phyloP scores from a whole-genome alignment of 1,139 yeast genomes.

The Suhomyces atakaporum region DNA sequence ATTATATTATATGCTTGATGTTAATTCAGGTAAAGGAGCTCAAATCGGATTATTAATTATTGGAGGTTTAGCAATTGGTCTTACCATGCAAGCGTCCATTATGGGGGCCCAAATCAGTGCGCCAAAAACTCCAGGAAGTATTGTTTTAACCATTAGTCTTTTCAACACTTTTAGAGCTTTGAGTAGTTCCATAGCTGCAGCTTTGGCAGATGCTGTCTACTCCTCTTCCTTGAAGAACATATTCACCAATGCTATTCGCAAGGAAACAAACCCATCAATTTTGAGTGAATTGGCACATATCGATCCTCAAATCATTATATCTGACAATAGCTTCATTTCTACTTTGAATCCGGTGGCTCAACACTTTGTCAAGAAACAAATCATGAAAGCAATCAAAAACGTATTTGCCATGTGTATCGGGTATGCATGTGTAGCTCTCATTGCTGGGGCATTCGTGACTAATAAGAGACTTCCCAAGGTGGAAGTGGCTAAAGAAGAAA shows the following conservation, averaged over 20 bases:
- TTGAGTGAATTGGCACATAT: slow-evolving; percentile 6
- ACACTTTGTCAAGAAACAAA: slow-evolving; percentile 28
- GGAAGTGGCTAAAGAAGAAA: no score
- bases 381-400: slow-evolving; percentile 33
- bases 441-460: slow-evolving; percentile 8
- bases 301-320: slow-evolving; percentile 1
- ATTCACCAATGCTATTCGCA: slow-evolving; percentile 19
- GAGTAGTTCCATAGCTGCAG: slow-evolving; percentile 34
- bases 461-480: slow-evolving; percentile 12
- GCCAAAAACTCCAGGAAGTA: slow-evolving; percentile 39
- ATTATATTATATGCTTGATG: slow-evolving; percentile 31
- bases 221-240: slow-evolving; percentile 29
- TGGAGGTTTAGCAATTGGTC: slow-evolving; percentile 34
- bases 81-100: slow-evolving; percentile 31
- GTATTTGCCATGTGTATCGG: slow-evolving; percentile 32
- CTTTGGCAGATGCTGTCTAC: slow-evolving; percentile 38
- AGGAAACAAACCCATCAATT: slow-evolving; percentile 6
- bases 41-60: slow-evolving; percentile 40
- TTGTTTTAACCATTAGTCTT: slow-evolving; percentile 39
- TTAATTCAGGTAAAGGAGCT: slow-evolving; percentile 27
- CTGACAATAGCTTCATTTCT: slow-evolving; percentile 16
- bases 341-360: slow-evolving; percentile 28
- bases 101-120: slow-evolving; percentile 37
- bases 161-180: slow-evolving; percentile 34
- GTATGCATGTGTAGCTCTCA: slow-evolving; percentile 6